phyloP scores from a whole-genome alignment of 2,329 filamentous ascomycete genomes.

The Aplosporella prunicola region DNA sequence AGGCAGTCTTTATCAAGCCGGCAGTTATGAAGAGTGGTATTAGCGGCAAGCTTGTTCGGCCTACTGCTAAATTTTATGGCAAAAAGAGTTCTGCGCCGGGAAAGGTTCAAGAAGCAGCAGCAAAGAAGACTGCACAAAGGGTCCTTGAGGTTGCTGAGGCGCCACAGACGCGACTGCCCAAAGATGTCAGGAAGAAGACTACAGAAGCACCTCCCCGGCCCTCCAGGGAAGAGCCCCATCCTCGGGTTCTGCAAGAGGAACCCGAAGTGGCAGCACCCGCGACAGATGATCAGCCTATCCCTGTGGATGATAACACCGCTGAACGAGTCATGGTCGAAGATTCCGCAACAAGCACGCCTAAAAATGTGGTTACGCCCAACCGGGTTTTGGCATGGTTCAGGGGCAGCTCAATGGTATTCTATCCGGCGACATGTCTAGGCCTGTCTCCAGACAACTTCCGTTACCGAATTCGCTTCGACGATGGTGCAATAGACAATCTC shows the following conservation, averaged over 20 bases:
- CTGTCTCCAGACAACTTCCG: slow-evolving; percentile 29
- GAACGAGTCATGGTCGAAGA: too few relatives aligned
- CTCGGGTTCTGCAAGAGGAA: not conserved
- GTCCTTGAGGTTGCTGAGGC: not conserved
- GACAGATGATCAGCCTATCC: not conserved
- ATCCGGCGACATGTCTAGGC: slow-evolving; percentile 50
- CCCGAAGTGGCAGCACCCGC: not conserved
- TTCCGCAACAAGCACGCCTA: too few relatives aligned
- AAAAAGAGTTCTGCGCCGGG: slow-evolving; percentile 15
- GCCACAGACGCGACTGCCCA: not conserved
- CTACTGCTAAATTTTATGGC: slow-evolving; percentile 11
- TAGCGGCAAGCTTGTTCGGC: slow-evolving; percentile 6
- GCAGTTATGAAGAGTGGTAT: slow-evolving; percentile 19
- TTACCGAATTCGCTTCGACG: slow-evolving; percentile 41
- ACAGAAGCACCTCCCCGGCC: too few relatives aligned
- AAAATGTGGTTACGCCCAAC: slow-evolving; percentile 34
- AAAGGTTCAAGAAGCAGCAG: slow-evolving; percentile 13
- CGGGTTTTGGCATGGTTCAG: slow-evolving; percentile 52
- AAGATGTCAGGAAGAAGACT: not conserved
- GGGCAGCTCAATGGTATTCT: slow-evolving; percentile 45
- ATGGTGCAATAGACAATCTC: slow-evolving; percentile 34
- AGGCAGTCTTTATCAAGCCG: slow-evolving; percentile 12
- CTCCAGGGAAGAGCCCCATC: not conserved
- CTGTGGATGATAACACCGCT: too few relatives aligned
- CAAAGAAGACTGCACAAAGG: not conserved